Evolutionary conservation across 495 filamentous ascomycete species (phyloP), one percentile per base, ranked within the genome.

Genomic region (Podospora fimiseda): DNA sequence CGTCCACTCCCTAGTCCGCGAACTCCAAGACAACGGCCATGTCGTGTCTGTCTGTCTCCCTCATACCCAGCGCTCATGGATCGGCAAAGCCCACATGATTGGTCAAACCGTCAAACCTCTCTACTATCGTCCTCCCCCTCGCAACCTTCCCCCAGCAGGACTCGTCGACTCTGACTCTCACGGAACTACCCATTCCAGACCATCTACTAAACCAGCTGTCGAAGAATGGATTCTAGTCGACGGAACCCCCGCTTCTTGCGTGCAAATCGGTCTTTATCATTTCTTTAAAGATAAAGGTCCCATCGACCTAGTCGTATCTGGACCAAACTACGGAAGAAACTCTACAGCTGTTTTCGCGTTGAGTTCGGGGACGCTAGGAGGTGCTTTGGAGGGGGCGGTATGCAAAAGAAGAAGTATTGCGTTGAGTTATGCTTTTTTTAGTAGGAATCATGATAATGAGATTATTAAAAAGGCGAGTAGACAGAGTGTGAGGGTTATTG

Each of bases 141-240:
- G 48, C 76, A 83, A 65, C 30, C 54, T 62, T 13, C 69, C 69
- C 0, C 66, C 69, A 18, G 71, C 73, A 13, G 68, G 63, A 22
- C 58, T 73, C 18, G 53, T 56, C 18, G 42, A 51, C 39, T 23
- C 48, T 9, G 48, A 56, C 20, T 33, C 33, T 9, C 65, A 87
- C 57, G 88, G 88, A 27, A 85, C 81, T 14, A 82, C 74, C 20
- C 80, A 86, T 63, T 55, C 66, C 13, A 73, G 71, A 6, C 79
- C 81, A 22, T 56, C 54, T 59, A 75, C 70, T 58, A 80, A 64
- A 44, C 62, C 75, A 21, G 81, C 76, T 20, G 72, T 80, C 2
- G 90, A 96, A 64, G 90, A 96, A 74, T 97, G 93, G 92, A 78
- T 96, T 40, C 77, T 98, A 21, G 83, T 97, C 14, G 85, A 95